Evolutionary conservation across 192 early-diverging fungal species (phyloP).

Genomic region (Paraglomus occultum): DNA sequence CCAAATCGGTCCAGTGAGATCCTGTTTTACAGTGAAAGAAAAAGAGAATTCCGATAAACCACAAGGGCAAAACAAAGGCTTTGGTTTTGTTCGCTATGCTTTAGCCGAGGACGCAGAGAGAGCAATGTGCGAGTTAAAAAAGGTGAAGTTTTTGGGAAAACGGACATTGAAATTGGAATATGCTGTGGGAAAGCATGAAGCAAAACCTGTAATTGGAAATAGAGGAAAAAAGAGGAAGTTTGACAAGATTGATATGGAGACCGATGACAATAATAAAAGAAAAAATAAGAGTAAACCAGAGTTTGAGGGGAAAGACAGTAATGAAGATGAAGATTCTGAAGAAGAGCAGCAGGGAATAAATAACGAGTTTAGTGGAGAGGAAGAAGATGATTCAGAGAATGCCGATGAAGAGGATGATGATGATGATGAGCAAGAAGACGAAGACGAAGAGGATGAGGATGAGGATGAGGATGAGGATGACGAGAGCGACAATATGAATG

Average conservation of each 20-base stretch:
- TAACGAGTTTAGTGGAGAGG: slow-evolving; percentile 51
- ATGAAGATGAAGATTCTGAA: slow-evolving; percentile 35
- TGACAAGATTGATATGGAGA: slow-evolving; percentile 36
- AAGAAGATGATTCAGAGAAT: slow-evolving; percentile 31
- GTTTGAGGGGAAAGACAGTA: slow-evolving; percentile 33
- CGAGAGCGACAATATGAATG: slow-evolving; percentile 34
- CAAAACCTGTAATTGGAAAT: not conserved
- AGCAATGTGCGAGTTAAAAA: slow-evolving; percentile 74
- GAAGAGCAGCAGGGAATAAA: slow-evolving; percentile 42
- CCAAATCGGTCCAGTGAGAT: slow-evolving; percentile 82
- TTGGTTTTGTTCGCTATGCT: slow-evolving; percentile 90
- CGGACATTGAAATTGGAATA: slow-evolving; percentile 74
- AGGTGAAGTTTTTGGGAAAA: slow-evolving; percentile 69
- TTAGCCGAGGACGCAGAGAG: slow-evolving; percentile 73
- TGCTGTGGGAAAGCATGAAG: slow-evolving; percentile 60
- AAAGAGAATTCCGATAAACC: slow-evolving; percentile 24
- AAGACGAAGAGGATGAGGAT: slow-evolving; percentile 30
- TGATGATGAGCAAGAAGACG: slow-evolving; percentile 40
- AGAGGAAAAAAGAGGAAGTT: slow-evolving; percentile 37
- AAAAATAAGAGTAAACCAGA: slow-evolving; percentile 36
- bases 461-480: slow-evolving; percentile 35
- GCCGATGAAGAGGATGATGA: slow-evolving; percentile 29
- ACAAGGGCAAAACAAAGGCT: slow-evolving; percentile 71
- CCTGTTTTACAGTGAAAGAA: slow-evolving; percentile 83
- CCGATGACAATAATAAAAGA: slow-evolving; percentile 14